These are phyloP conservation scores for Noccaea caerulescens DNA, from an alignment of 345 rosid species.

Conservation along the genomic window DNA sequence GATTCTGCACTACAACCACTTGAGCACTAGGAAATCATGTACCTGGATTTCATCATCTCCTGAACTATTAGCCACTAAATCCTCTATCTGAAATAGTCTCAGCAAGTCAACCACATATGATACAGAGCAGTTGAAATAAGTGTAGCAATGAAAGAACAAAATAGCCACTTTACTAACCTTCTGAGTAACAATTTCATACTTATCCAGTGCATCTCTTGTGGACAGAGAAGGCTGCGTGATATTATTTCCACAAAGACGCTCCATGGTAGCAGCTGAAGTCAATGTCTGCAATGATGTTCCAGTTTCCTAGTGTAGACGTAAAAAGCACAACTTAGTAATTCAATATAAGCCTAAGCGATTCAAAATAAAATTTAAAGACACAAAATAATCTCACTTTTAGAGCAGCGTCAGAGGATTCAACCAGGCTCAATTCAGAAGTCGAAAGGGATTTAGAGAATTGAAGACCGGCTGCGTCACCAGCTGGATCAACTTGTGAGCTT, in stretches of 20 bases:
- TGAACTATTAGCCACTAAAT: slow-evolving; percentile 64
- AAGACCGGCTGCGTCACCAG: slow-evolving; percentile 53
- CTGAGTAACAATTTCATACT: slow-evolving; percentile 78
- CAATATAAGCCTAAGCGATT: slow-evolving; percentile 15
- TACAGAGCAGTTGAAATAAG: slow-evolving; percentile 1
- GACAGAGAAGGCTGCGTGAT: slow-evolving; percentile 66
- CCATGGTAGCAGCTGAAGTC: slow-evolving; percentile 60
- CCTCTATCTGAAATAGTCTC: slow-evolving; percentile 73
- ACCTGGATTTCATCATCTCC: slow-evolving; percentile 94
- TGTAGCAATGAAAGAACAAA: not conserved
- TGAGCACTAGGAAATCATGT: slow-evolving; percentile 31
- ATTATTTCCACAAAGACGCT: slow-evolving; percentile 64
- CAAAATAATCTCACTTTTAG: slow-evolving; percentile 52
- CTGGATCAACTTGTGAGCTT: slow-evolving; percentile 55
- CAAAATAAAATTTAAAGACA: slow-evolving; percentile 22
- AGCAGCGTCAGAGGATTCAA: slow-evolving; percentile 52
- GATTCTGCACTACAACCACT: slow-evolving; percentile 8
- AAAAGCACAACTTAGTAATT: slow-evolving; percentile 28
- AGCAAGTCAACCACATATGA: slow-evolving; percentile 33
- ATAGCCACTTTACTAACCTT: slow-evolving; percentile 55
- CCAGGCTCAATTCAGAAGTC: slow-evolving; percentile 55
- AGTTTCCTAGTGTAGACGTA: slow-evolving; percentile 47
- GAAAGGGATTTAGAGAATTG: slow-evolving; percentile 55
- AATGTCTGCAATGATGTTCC: slow-evolving; percentile 56
- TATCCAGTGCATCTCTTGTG: slow-evolving; percentile 94